These are phyloP conservation scores for Populus hybrid DNA, from an alignment of 441 rosid species.

Conservation along the genomic window DNA sequence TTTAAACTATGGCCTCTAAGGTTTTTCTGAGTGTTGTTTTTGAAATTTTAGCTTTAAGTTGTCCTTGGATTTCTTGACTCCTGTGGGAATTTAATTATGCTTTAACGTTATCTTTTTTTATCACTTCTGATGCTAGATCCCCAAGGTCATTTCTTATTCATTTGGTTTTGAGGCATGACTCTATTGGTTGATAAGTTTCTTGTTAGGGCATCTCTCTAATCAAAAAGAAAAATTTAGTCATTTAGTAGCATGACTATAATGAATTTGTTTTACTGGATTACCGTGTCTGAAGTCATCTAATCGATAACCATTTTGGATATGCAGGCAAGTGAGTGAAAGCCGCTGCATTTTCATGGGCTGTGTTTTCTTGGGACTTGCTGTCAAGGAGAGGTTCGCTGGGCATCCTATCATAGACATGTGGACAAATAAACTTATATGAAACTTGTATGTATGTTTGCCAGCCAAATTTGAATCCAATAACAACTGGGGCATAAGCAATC, in stretches of 20 bases:
- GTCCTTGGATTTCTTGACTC: background rate
- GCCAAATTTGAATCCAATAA: background rate
- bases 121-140: background rate
- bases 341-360: slow-evolving; percentile 5
- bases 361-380: background rate
- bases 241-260: background rate
- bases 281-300: background rate
- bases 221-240: background rate
- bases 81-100: background rate
- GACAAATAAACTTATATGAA: slow-evolving; percentile 7
- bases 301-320: background rate
- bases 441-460: slow-evolving; percentile 3
- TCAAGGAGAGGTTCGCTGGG: background rate
- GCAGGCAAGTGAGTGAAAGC: slow-evolving; percentile 50
- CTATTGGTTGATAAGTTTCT: background rate
- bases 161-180: background rate
- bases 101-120: background rate
- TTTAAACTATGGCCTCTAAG: background rate
- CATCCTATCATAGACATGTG: background rate
- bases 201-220: background rate
- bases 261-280: background rate
- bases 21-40: background rate
- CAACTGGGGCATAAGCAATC: slow-evolving; percentile 9
- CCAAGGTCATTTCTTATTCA: background rate
- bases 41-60: background rate